These are phyloP conservation scores for Pyrenula massariospora DNA, from an alignment of 495 filamentous ascomycete genomes.

Conservation along the genomic window DNA sequence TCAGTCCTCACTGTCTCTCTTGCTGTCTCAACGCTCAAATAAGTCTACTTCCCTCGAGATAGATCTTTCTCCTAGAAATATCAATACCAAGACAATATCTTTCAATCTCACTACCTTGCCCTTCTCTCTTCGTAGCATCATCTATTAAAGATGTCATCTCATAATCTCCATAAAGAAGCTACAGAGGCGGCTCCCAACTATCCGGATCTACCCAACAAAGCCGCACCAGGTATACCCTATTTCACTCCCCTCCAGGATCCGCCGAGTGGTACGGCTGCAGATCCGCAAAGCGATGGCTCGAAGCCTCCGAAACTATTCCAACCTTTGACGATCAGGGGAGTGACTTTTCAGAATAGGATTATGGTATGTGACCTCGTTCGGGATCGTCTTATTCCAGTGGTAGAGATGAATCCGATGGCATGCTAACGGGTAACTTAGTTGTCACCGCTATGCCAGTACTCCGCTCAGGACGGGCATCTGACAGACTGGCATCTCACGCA, in stretches of 20 bases:
- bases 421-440: constrained; percentile 11
- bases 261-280: constrained; percentile 51
- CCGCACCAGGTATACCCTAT: constrained; percentile 47
- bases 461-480: constrained; percentile 48
- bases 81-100: no score
- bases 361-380: constrained; percentile 24
- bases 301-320: constrained; percentile 58
- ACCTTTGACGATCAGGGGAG: constrained; percentile 45
- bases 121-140: no score
- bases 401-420: no score
- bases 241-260: constrained; percentile 57
- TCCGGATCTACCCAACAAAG: constrained; percentile 24
- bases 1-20: no score
- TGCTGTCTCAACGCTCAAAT: no score
- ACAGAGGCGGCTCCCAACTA: not conserved
- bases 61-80: no score
- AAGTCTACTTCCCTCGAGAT: no score
- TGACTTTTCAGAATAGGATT: constrained; percentile 50
- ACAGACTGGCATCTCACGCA: constrained; percentile 53
- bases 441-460: constrained; percentile 61
- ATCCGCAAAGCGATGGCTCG: constrained; percentile 44
- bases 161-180: not conserved
- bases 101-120: no score
- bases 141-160: not conserved
- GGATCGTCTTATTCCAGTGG: not conserved